These are phyloP conservation scores for Corrigiola litoralis DNA, from an alignment of 179 eudicot genomes.

Conservation along the genomic window DNA sequence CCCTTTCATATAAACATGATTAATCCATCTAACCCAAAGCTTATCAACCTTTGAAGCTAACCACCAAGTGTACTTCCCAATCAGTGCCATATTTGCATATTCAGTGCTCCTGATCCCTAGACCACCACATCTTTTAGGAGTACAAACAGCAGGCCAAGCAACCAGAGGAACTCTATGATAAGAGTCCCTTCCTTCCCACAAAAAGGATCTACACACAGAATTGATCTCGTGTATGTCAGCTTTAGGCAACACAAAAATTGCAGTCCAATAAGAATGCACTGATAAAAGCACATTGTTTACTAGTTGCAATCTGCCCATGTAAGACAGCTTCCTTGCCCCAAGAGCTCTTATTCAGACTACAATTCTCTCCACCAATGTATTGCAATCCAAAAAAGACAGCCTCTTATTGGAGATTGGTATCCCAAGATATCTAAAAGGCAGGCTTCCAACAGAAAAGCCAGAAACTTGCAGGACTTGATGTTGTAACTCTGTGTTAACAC, in stretches of 20 bases:
- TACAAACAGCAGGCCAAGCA: neutral
- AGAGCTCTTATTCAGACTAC: neutral
- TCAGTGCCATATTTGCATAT: neutral
- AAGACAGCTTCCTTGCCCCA: neutral
- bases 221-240: neutral
- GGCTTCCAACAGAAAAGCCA: neutral
- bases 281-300: neutral
- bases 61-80: neutral
- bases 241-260: neutral
- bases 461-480: neutral
- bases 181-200: neutral
- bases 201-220: neutral
- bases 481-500: neutral
- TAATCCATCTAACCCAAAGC: neutral
- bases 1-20: neutral
- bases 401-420: neutral
- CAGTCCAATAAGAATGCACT: neutral
- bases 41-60: neutral
- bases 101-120: neutral
- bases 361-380: neutral
- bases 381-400: neutral
- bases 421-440: neutral
- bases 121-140: neutral
- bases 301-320: neutral
- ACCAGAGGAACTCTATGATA: neutral